phyloP scores from a whole-genome alignment of 331 rosid genomes.

The Prunus yedoensis region DNA sequence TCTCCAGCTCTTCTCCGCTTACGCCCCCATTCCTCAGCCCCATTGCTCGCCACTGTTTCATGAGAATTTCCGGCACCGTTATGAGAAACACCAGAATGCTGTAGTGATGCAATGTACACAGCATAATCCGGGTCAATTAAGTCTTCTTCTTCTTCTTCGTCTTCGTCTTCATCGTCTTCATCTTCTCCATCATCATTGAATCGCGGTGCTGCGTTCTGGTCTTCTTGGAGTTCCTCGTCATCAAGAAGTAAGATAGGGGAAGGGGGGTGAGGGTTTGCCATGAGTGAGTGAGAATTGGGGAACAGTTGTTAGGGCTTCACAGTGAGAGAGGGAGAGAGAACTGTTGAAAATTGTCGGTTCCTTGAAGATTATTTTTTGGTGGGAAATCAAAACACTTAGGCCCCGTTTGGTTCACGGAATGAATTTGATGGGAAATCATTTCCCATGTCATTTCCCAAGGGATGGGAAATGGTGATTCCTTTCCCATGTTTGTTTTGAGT shows the following conservation, averaged over 20 bases:
- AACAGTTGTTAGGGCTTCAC: background rate
- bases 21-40: constrained; percentile 38
- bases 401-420: too few species aligned
- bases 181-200: constrained; percentile 11
- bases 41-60: constrained; percentile 22
- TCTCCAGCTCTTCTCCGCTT: constrained; percentile 67
- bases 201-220: background rate
- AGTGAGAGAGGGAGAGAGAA: background rate
- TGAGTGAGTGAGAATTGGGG: background rate
- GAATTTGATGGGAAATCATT: too few species aligned
- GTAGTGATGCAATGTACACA: background rate
- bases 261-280: background rate
- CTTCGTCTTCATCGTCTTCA: constrained; percentile 26
- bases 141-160: constrained; percentile 2
- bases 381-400: background rate
- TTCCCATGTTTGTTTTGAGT: too few species aligned
- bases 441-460: too few species aligned
- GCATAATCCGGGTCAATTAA: constrained; percentile 28
- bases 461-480: too few species aligned
- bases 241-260: background rate
- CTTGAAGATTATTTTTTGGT: background rate
- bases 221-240: constrained; percentile 1
- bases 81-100: constrained; percentile 31
- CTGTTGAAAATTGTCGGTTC: background rate
- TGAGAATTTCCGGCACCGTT: constrained; percentile 1